These are phyloP conservation scores for Blastocystis sp. DNA, from an alignment of 352 stramenopile genomes.

Conservation along the genomic window DNA sequence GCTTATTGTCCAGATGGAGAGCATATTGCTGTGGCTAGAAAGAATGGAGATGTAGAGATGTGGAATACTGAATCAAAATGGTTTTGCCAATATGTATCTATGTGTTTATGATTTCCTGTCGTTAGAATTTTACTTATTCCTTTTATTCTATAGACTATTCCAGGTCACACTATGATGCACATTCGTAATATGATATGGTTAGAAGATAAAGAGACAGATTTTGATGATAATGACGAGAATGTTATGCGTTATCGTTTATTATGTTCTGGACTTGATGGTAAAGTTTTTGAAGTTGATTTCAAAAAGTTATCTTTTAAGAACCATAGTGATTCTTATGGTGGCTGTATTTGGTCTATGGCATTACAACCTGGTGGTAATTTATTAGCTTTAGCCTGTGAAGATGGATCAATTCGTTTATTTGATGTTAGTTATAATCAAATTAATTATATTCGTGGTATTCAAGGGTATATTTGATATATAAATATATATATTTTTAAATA, in stretches of 20 bases:
- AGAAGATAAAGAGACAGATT: neutral
- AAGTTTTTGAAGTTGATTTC: constrained; percentile 25
- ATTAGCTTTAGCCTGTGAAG: constrained; percentile 15
- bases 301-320: neutral
- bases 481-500: no score
- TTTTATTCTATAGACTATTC: constrained; percentile 17
- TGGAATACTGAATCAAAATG: constrained; percentile 31
- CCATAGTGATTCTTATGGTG: constrained; percentile 30
- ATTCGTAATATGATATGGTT: constrained; percentile 28
- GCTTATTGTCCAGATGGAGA: no score
- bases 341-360: constrained; percentile 15
- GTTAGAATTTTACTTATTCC: no score
- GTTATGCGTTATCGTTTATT: constrained; percentile 24
- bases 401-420: constrained; percentile 25
- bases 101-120: neutral
- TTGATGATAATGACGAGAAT: neutral
- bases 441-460: constrained; percentile 20
- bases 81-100: constrained; percentile 29
- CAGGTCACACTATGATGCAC: constrained; percentile 16
- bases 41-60: constrained; percentile 31
- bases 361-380: constrained; percentile 1
- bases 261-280: constrained; percentile 19
- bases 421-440: constrained; percentile 9
- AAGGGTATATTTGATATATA: constrained; percentile 3
- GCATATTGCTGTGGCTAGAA: constrained; percentile 5